Evolutionary conservation across 1,284 basidiomycete genomes (phyloP).

Genomic region (Neolentinus lepideus): DNA sequence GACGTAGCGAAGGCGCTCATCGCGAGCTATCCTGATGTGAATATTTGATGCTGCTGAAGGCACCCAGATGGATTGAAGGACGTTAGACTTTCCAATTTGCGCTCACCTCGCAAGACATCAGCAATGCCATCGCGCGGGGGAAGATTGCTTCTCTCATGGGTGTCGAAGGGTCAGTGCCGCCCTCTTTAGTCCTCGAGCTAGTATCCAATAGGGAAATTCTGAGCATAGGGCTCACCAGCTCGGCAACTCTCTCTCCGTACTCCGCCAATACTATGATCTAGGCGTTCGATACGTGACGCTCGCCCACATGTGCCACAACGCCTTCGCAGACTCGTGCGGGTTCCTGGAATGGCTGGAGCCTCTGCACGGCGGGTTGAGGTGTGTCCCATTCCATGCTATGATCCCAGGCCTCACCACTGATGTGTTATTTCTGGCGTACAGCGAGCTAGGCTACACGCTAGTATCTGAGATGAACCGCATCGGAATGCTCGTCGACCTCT

Average conservation of each 20-base stretch:
- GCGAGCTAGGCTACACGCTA: constrained; percentile 56
- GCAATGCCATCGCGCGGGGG: constrained; percentile 50
- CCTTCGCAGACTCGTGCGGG: constrained; percentile 86
- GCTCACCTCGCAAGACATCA: constrained; percentile 53
- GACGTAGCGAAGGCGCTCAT: constrained; percentile 78
- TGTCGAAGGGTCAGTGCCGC: constrained; percentile 73
- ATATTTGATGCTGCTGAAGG: constrained; percentile 12
- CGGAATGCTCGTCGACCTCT: constrained; percentile 78
- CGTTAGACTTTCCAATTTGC: constrained; percentile 65
- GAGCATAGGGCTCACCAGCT: constrained; percentile 72
- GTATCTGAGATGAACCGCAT: constrained; percentile 88
- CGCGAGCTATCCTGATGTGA: constrained; percentile 65
- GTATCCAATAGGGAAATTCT: no score
- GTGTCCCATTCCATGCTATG: no score
- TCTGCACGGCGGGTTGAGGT: constrained; percentile 70
- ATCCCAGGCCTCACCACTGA: no score
- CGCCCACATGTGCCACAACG: constrained; percentile 87
- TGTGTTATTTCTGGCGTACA: constrained; percentile 27
- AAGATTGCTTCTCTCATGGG: constrained; percentile 86
- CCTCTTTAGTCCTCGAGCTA: no score
- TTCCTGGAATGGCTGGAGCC: constrained; percentile 41
- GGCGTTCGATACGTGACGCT: constrained; percentile 88
- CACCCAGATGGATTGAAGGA: neutral
- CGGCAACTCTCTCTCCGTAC: constrained; percentile 78
- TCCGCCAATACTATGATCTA: constrained; percentile 73